Evolutionary conservation across 2,329 filamentous ascomycete genomes (phyloP), one percentile per base, ranked within the genome.

Genomic region (Microascus cirrosus): DNA sequence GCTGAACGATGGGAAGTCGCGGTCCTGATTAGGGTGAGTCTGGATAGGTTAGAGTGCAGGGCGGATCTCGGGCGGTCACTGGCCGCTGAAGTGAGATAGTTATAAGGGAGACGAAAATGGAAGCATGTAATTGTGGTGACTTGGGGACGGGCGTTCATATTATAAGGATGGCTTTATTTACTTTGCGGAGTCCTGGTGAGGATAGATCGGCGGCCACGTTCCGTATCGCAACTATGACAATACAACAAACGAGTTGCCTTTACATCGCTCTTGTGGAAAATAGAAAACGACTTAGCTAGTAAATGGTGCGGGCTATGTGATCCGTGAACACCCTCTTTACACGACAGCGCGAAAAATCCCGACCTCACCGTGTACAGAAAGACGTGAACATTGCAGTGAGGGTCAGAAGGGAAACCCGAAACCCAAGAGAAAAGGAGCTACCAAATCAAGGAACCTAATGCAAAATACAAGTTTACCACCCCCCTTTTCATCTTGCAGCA

Each of bases 1-100:
- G 78, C 77, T 82, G 71, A 81, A 79, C 67, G 74, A 77, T 22
- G 51, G 55, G 50, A 53, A 24, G 12, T 53, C 60, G 52, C 53
- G 36, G 32, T 35, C 45, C 22, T 58, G 57, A 12, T 20, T 11
- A 11, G 45, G n/a, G 11, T 22, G 34, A 60, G 28, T n/a, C 53
- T 55, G 52, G 50, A 42, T n/a, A 42, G 54, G 54, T 54, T 32
- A 36, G 34, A 25, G 32, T n/a, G 56, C 36, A 20, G 25, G 24
- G 18, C 24, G 24, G 39, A 32, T 24, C 24, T 10, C 8, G 4
- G 28, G 36, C 28, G 25, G 25, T 22, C 12, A 51, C 36, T 50
- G n/a, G n/a, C 24, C 28, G 28, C 8, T 32, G 28, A 32, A 32
- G 28, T 32, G 28, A 32, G 28, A 32, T 50, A 51, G 34, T 58